Conservation (phyloP, 2,329 filamentous ascomycete species). For the Apiospora phragmitis region DNA sequence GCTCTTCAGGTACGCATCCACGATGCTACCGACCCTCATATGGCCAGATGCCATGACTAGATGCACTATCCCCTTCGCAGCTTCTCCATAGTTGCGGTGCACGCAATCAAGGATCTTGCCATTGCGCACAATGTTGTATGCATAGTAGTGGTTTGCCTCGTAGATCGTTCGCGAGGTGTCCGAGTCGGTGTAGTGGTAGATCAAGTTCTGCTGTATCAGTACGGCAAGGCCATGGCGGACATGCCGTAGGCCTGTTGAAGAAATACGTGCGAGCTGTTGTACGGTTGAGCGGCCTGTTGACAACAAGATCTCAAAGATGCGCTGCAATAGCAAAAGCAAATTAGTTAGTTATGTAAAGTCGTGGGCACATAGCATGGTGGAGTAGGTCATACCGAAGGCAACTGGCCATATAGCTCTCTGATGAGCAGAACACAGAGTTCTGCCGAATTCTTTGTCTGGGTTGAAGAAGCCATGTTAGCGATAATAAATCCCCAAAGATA, state of each 20-base stretch:
- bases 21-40: conserved; percentile 68
- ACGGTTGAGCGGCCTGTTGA: conserved; percentile 77
- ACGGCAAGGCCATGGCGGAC: conserved; percentile 80
- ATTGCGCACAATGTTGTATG: conserved; percentile 79
- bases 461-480: conserved; percentile 25
- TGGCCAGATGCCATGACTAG: conserved; percentile 77
- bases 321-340: conserved; percentile 49
- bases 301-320: conserved; percentile 79
- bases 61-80: conserved; percentile 73
- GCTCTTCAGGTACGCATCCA: conserved; percentile 45
- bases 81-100: conserved; percentile 71
- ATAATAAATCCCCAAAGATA: background rate
- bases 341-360: conserved; percentile 9
- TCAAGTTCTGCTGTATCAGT: conserved; percentile 84
- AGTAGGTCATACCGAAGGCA: conserved; percentile 70
- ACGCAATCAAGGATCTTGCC: conserved; percentile 80
- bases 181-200: conserved; percentile 69
- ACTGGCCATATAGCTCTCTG: conserved; percentile 85
- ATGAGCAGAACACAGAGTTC: conserved; percentile 91
- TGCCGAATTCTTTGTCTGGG: conserved; percentile 70
- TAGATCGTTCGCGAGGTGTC: conserved; percentile 71
- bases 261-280: conserved; percentile 67
- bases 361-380: conserved; percentile 14
- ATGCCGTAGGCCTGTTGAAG: conserved; percentile 71
- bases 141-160: conserved; percentile 77